phyloP scores from a whole-genome alignment of 768 basidiomycete species.

The Suillus tomentosus region DNA sequence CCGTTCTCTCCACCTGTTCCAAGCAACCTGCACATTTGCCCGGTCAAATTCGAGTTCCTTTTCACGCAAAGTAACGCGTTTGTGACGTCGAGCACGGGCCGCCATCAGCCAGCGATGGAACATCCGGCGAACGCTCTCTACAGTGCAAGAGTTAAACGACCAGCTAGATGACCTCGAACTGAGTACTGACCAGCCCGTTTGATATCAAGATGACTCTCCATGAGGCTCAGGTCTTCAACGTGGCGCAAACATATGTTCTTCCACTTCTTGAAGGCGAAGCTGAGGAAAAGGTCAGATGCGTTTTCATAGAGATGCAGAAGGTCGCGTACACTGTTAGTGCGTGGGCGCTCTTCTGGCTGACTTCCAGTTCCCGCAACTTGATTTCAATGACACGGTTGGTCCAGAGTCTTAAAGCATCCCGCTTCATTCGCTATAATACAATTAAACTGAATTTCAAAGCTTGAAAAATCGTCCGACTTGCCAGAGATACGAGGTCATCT shows the following conservation, averaged over 20 bases:
- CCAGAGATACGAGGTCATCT: constrained; percentile 41
- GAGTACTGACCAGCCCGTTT: constrained; percentile 67
- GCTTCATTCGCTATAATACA: constrained; percentile 50
- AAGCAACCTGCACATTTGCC: constrained; percentile 52
- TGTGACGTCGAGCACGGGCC: constrained; percentile 60
- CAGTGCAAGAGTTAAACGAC: constrained; percentile 8
- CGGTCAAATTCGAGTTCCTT: constrained; percentile 65
- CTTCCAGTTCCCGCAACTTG: constrained; percentile 73
- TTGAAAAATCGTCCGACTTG: constrained; percentile 21
- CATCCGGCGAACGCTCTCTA: constrained; percentile 67
- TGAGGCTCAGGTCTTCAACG: constrained; percentile 71
- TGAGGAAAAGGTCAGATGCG: constrained; percentile 28
- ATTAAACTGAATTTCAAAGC: constrained; percentile 9
- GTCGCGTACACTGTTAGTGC: constrained; percentile 38
- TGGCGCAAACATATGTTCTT: constrained; percentile 60
- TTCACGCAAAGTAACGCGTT: constrained; percentile 57
- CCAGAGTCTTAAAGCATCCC: constrained; percentile 57
- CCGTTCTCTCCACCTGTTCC: constrained; percentile 81
- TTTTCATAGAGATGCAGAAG: constrained; percentile 10
- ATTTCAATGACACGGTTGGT: constrained; percentile 72
- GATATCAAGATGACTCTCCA: constrained; percentile 82
- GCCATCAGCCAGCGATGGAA: constrained; percentile 72
- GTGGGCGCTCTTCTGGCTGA: constrained; percentile 48
- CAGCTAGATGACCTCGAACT: constrained; percentile 7
- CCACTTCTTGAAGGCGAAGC: constrained; percentile 70